These are phyloP conservation scores for Talaromyces sp. DNA, from an alignment of 2,329 filamentous ascomycete species.

Conservation along the genomic window DNA sequence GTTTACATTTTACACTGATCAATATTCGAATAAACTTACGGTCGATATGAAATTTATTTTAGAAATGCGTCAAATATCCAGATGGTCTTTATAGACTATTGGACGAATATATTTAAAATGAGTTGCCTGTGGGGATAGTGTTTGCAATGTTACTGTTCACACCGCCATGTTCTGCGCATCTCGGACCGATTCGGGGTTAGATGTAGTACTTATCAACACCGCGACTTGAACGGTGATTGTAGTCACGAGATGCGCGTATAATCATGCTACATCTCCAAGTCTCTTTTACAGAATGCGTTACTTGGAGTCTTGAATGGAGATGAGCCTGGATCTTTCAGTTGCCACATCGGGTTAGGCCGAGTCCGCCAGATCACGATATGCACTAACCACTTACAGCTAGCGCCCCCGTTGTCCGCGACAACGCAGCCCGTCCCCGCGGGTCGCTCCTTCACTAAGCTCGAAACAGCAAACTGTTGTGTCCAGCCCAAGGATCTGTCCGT, in stretches of 20 bases:
- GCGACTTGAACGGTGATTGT: background rate
- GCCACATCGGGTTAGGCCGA: background rate
- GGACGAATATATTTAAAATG: background rate
- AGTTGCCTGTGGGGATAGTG: no score
- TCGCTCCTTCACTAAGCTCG: conserved; percentile 26
- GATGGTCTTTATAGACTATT: background rate
- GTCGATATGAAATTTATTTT: background rate
- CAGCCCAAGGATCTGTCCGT: background rate
- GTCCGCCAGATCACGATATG: background rate
- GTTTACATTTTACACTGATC: background rate
- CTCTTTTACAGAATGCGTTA: no score
- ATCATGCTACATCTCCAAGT: background rate
- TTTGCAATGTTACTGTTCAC: no score
- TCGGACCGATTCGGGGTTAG: background rate
- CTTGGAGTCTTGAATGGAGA: no score
- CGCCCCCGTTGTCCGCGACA: conserved; percentile 32
- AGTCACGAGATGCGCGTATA: background rate
- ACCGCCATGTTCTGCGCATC: background rate
- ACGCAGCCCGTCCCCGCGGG: conserved; percentile 28
- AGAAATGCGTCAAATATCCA: no score
- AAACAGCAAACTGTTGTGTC: conserved; percentile 37
- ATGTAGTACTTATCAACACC: background rate
- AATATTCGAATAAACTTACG: no score
- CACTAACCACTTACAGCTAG: background rate
- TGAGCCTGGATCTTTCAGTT: background rate